phyloP scores from a whole-genome alignment of 2,329 filamentous ascomycete genomes.

The Penicillium oxalicum region DNA sequence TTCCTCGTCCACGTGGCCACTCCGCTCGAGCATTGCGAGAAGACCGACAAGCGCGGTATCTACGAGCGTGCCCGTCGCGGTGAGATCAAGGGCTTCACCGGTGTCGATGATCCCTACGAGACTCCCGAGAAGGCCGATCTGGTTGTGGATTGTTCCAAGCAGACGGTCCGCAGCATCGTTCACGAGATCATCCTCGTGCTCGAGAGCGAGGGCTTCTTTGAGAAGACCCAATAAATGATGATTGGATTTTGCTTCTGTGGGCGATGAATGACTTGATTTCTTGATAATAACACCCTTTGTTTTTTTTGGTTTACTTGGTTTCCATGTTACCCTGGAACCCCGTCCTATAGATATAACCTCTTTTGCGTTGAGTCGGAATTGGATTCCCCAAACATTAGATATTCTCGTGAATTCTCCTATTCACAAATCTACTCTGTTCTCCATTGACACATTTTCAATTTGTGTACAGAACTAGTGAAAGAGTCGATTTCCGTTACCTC shows the following conservation, averaged over 20 bases:
- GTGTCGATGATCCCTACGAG: constrained; percentile 97
- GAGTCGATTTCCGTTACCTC: no score
- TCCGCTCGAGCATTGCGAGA: constrained; percentile 84
- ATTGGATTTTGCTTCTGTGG: constrained; percentile 10
- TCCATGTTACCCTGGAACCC: no score
- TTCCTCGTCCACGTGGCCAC: constrained; percentile 95
- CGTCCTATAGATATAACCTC: no score
- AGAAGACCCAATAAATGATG: constrained; percentile 44
- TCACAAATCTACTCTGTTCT: no score
- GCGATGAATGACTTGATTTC: constrained; percentile 12
- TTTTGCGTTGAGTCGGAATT: no score
- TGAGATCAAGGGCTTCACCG: constrained; percentile 97
- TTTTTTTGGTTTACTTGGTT: not conserved
- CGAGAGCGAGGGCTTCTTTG: constrained; percentile 82
- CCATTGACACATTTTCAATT: no score
- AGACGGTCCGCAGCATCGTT: constrained; percentile 83
- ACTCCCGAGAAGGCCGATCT: constrained; percentile 72
- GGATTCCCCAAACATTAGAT: constrained; percentile 8
- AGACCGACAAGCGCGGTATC: constrained; percentile 87
- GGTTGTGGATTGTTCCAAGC: constrained; percentile 77
- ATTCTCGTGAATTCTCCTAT: no score
- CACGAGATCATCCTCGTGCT: constrained; percentile 94
- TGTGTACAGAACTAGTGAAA: no score
- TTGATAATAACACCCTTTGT: constrained; percentile 13
- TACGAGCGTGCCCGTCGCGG: constrained; percentile 78